A percentile compares a stretch with the other conserved stretches of the same genome.
These are phyloP conservation scores for Capillidium rhysosporum DNA, from an alignment of 371 early-diverging fungal species.

Conservation along the genomic window DNA sequence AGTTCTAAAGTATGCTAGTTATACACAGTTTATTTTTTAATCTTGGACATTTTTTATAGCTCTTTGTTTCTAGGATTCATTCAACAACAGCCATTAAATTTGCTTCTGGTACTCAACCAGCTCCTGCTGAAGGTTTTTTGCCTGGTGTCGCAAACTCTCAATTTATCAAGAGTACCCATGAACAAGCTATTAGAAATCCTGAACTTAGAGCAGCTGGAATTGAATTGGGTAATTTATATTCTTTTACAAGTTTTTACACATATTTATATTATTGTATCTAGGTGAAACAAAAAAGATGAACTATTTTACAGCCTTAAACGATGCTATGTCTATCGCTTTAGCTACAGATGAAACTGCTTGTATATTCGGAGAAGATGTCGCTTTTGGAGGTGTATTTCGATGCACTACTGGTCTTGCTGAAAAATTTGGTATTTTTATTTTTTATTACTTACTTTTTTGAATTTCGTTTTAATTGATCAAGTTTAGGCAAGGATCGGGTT, in stretches of 20 bases:
- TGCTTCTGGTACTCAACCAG: constrained; percentile 17
- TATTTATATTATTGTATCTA: background rate
- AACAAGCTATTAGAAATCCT: constrained; percentile 51
- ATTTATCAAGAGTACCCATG: constrained; percentile 41
- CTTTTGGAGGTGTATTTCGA: constrained; percentile 94
- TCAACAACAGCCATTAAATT: too few relatives aligned
- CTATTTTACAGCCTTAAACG: constrained; percentile 85
- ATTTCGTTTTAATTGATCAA: background rate
- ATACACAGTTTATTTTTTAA: too few relatives aligned
- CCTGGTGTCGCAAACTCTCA: constrained; percentile 56
- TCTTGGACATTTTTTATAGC: too few relatives aligned
- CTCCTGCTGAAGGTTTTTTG: constrained; percentile 60
- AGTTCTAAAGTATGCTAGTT: too few relatives aligned
- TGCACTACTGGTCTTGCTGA: constrained; percentile 83
- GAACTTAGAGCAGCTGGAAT: constrained; percentile 37
- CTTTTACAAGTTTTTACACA: background rate
- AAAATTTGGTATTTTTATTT: constrained; percentile 45
- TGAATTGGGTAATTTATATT: constrained; percentile 5
- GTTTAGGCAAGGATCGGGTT: constrained; percentile 52
- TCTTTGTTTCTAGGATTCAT: too few relatives aligned
- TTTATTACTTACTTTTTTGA: background rate
- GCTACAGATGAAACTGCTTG: constrained; percentile 76
- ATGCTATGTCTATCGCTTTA: constrained; percentile 76
- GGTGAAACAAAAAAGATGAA: constrained; percentile 75
- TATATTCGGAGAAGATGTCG: constrained; percentile 96